phyloP scores from a whole-genome alignment of 1,139 yeast species.

The Hansenula anomala region DNA sequence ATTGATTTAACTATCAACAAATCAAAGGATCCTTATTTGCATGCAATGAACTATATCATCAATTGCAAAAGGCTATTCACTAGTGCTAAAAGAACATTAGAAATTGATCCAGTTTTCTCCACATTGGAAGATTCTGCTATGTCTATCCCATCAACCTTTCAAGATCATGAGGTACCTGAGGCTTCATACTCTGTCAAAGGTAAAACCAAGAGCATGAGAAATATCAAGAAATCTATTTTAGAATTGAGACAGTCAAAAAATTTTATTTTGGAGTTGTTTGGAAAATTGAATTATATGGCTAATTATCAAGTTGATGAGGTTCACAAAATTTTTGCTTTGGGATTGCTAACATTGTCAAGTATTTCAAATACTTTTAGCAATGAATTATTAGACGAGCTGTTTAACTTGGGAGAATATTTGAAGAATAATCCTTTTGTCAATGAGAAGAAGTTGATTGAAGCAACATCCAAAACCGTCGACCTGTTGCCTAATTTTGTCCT shows the following conservation, averaged over 20 bases:
- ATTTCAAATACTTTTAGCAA: conserved; percentile 18
- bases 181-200: conserved; percentile 16
- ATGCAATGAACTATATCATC: conserved; percentile 23
- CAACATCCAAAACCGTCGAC: conserved; percentile 9
- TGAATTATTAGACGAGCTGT: conserved; percentile 26
- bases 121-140: conserved; percentile 43
- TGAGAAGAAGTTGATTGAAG: conserved; percentile 24
- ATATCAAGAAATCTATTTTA: conserved; percentile 15
- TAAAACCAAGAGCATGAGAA: conserved; percentile 21
- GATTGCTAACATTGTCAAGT: conserved; percentile 21
- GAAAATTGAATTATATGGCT: conserved; percentile 21
- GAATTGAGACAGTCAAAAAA: conserved; percentile 18
- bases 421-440: conserved; percentile 30
- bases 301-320: conserved; percentile 21
- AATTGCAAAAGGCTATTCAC: conserved; percentile 23
- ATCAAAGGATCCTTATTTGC: conserved; percentile 17
- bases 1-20: conserved; percentile 13
- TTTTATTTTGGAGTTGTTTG: conserved; percentile 26
- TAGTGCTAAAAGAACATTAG: conserved; percentile 24
- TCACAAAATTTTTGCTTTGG: conserved; percentile 19
- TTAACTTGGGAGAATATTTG: conserved; percentile 32
- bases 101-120: conserved; percentile 40
- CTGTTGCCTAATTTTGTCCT: conserved; percentile 12
- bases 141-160: conserved; percentile 34
- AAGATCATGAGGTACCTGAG: conserved; percentile 4